These are phyloP conservation scores for Calocera viscosa DNA, from an alignment of 768 basidiomycete species.

Conservation along the genomic window DNA sequence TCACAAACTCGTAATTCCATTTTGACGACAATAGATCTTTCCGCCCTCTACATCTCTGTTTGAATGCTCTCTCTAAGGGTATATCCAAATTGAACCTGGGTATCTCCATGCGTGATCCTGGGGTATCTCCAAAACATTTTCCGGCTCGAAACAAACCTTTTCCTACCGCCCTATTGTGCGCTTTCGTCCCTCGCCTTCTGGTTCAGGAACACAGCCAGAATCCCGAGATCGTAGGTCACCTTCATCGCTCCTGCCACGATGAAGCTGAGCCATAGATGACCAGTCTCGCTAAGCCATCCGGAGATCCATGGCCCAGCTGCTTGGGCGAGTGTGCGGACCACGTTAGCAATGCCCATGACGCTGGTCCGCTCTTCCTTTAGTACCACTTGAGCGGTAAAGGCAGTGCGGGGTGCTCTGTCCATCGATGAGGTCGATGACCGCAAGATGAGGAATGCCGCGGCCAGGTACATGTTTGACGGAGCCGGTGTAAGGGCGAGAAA, in stretches of 20 bases:
- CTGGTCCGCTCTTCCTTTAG: constrained; percentile 19
- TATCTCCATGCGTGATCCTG: background rate
- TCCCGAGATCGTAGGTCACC: constrained; percentile 19
- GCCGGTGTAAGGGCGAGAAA: constrained; percentile 20
- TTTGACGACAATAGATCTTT: background rate
- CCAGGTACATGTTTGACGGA: constrained; percentile 15
- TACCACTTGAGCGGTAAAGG: constrained; percentile 21
- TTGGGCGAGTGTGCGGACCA: constrained; percentile 18
- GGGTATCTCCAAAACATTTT: background rate
- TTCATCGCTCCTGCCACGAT: constrained; percentile 18
- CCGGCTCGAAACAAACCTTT: background rate
- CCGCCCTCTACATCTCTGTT: background rate
- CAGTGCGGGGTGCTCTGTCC: constrained; percentile 22
- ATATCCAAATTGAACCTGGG: constrained; percentile 1
- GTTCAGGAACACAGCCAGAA: constrained; percentile 20
- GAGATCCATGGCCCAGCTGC: constrained; percentile 21
- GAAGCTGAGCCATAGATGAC: constrained; percentile 20
- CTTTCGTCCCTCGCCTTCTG: background rate
- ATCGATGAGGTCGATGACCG: constrained; percentile 20
- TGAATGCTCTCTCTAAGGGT: background rate
- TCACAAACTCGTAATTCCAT: constrained; percentile 3
- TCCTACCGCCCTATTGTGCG: background rate
- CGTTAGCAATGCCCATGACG: constrained; percentile 21
- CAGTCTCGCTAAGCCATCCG: constrained; percentile 17
- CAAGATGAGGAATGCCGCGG: constrained; percentile 19